phyloP scores from a whole-genome alignment of 108 stramenopile species.

The Nitzschia inconspicua region DNA sequence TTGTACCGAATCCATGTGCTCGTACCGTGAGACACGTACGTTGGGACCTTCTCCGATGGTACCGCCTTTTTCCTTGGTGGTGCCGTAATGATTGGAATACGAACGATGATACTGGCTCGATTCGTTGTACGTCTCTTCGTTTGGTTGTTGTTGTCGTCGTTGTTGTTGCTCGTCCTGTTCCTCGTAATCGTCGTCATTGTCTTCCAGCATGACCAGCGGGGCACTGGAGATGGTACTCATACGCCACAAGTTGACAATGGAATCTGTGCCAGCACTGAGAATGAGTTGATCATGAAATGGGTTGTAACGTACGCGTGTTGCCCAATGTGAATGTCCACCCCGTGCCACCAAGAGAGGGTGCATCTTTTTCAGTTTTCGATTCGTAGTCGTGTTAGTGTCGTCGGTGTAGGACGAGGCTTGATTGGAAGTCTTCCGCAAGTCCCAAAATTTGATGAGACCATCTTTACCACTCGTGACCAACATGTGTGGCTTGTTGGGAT shows the following conservation, averaged over 20 bases:
- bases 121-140: slow-evolving; percentile 6
- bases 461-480: slow-evolving; percentile 90
- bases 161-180: slow-evolving; percentile 53
- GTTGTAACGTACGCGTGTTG: slow-evolving; percentile 83
- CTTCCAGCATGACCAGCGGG: slow-evolving; percentile 79
- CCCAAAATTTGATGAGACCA: slow-evolving; percentile 95
- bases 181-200: no score
- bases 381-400: not conserved
- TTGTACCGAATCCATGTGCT: slow-evolving; percentile 86
- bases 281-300: slow-evolving; percentile 98
- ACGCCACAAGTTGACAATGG: slow-evolving; percentile 91
- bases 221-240: slow-evolving; percentile 91
- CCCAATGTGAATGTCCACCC: slow-evolving; percentile 92
- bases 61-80: not conserved
- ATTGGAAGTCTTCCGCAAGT: slow-evolving; percentile 66
- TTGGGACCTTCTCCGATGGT: slow-evolving; percentile 36
- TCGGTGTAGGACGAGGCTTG: slow-evolving; percentile 12
- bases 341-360: slow-evolving; percentile 55
- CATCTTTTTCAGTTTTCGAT: slow-evolving; percentile 17
- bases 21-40: slow-evolving; percentile 78
- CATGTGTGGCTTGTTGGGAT: slow-evolving; percentile 90
- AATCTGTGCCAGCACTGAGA: slow-evolving; percentile 91
- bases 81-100: not conserved
- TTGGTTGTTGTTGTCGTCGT: slow-evolving; percentile 5
- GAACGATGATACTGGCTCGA: not conserved